These are phyloP conservation scores for Podila epigama DNA, from an alignment of 192 early-diverging fungal species.

Conservation along the genomic window DNA sequence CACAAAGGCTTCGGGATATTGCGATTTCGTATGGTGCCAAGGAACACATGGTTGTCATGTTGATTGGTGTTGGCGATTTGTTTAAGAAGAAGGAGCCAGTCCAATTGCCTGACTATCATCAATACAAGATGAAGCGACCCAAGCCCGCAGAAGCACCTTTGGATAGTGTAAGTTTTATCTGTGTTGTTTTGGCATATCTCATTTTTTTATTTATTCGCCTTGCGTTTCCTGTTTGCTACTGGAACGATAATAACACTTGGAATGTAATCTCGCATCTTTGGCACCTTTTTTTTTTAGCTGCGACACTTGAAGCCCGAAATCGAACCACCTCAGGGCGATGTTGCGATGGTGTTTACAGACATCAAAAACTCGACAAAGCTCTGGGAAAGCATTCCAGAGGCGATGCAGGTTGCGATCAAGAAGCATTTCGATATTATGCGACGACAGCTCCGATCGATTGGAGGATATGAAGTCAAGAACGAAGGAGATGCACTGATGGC, in stretches of 20 bases:
- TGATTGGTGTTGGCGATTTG: conserved; percentile 84
- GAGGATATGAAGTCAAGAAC: conserved; percentile 95
- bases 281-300: conserved; percentile 4
- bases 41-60: conserved; percentile 87
- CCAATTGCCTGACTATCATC: conserved; percentile 16
- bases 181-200: not conserved
- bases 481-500: conserved; percentile 97
- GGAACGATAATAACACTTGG: no score
- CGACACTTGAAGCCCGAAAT: conserved; percentile 73
- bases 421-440: conserved; percentile 87
- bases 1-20: conserved; percentile 85
- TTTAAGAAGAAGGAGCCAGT: conserved; percentile 57
- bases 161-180: conserved; percentile 54
- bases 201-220: not conserved
- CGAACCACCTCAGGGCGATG: conserved; percentile 79
- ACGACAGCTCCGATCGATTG: conserved; percentile 76
- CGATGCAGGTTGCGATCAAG: conserved; percentile 89
- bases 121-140: conserved; percentile 49
- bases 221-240: not conserved
- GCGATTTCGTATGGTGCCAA: conserved; percentile 83
- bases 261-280: not conserved
- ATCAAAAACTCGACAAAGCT: conserved; percentile 92
- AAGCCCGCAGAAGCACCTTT: conserved; percentile 56
- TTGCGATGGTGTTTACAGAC: conserved; percentile 92
- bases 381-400: conserved; percentile 87